Conservation (phyloP, 2,329 filamentous ascomycete species). For the Penicillium sp. region DNA sequence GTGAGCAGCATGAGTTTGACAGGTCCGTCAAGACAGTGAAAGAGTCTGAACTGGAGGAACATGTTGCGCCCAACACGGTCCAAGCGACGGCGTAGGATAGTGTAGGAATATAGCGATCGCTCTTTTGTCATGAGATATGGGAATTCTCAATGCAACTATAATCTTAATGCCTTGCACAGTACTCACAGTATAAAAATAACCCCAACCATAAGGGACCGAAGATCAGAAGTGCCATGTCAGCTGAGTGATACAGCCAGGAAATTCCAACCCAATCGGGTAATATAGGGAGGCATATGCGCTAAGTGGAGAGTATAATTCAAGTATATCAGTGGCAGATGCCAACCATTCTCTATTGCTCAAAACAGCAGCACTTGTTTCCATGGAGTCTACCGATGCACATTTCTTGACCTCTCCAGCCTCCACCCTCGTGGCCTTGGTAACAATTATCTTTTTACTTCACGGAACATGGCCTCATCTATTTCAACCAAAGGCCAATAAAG, state of each 20-base stretch:
- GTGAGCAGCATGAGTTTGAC: conserved; percentile 37
- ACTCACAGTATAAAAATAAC: neutral
- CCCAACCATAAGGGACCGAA: neutral
- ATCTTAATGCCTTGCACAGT: neutral
- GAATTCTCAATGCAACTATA: neutral
- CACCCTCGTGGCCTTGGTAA: conserved; percentile 10
- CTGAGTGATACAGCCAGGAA: conserved; percentile 12
- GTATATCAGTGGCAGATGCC: conserved; percentile 13
- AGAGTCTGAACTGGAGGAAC: conserved; percentile 4
- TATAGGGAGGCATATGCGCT: neutral
- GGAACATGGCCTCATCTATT: conserved; percentile 12
- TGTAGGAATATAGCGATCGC: neutral
- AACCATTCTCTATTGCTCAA: neutral
- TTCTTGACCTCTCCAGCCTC: conserved; percentile 9
- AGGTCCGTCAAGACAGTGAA: conserved; percentile 10
- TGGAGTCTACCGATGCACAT: conserved; percentile 14
- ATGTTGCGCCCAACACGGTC: conserved; percentile 2
- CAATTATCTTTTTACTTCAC: conserved; percentile 8
- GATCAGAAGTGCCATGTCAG: neutral
- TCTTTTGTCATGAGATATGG: neutral
- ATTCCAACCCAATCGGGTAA: conserved; percentile 22
- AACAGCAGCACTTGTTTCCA: neutral
- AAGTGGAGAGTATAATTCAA: conserved; percentile 11
- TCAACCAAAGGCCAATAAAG: neutral
- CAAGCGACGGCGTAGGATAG: conserved; percentile 13